Base-by-base conservation (phyloP, 352 stramenopile genomes). In the Pseudoperonospora humuli region DNA sequence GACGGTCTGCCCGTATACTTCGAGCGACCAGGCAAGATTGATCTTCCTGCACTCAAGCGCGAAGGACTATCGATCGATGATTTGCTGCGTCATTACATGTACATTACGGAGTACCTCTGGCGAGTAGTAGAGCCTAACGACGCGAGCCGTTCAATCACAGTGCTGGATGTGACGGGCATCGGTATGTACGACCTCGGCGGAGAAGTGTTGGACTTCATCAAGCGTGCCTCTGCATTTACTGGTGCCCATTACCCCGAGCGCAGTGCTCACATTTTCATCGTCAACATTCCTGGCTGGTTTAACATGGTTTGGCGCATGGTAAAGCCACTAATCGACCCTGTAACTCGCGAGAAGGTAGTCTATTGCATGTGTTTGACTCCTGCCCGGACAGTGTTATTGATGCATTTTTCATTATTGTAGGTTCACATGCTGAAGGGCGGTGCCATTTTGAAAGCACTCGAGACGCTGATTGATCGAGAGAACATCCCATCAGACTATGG, bases 211-310 rank as follows among this genome's bases (percentile, higher is more conserved):
- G 81, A 93, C 44, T 95, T 95, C 42, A 90, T 95, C 58, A 88
- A 88, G 57, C 75, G 72, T 20, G 79, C 80, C 6, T 90, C 79
- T 10, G 66, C 64, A 8, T 91, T 96, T 54, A 96, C 95, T 21
- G 86, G 82, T 32, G 66, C 75, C 4, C 86, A 98, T 61, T 98
- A 97, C 67, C 93, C 91, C 5, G 85, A 96, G 56, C 75, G 93
- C 24, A 95, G 84, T 33, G 85, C 93, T 39, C 89, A 95, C 49
- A 98, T 96, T 49, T 89, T 97, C 33, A 90, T 97, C 35, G 84
- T 98, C 43, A 98, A 98, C 72, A 93, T 96, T 21, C 93, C 93
- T 0, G 81, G 75, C 39, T 98, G 93, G 93, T 96, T 98, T 63
- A 86, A 93, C 62, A 86, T 88, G 50, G 76, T 97, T 31, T 98